Percentiles rank a stretch among this genome's conserved stretches.
These are phyloP conservation scores for Citrullus colocynthis DNA, from an alignment of 306 rosid genomes.

Conservation along the genomic window DNA sequence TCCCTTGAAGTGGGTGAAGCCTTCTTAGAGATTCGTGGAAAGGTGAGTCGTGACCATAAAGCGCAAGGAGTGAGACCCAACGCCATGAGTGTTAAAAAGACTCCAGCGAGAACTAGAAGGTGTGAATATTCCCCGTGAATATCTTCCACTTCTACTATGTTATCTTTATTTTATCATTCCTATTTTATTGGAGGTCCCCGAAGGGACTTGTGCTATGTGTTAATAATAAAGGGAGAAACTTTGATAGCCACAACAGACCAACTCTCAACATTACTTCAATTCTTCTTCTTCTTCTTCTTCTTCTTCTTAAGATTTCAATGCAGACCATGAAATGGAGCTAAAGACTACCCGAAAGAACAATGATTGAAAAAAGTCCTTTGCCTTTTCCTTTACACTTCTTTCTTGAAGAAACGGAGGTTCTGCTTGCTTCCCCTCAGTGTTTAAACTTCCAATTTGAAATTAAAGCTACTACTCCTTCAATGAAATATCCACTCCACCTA, in stretches of 20 bases:
- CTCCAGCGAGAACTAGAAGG: neutral
- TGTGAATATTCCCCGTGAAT: neutral
- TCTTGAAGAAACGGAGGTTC: neutral
- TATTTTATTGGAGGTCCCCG: neutral
- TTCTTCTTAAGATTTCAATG: neutral
- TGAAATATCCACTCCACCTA: neutral
- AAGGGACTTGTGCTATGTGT: neutral
- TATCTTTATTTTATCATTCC: neutral
- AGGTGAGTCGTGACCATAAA: neutral
- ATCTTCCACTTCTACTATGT: neutral
- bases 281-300: neutral
- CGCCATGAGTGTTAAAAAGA: neutral
- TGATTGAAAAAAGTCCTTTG: neutral
- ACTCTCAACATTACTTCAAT: neutral
- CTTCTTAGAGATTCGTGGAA: neutral
- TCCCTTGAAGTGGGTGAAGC: neutral
- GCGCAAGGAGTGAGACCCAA: neutral
- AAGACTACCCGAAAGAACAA: neutral
- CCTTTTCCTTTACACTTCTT: neutral
- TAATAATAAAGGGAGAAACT: neutral
- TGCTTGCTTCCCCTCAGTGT: neutral
- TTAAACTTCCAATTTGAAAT: neutral
- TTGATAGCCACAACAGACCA: neutral
- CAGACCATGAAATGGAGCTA: neutral
- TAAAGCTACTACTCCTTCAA: neutral